These are phyloP conservation scores for Crithidia expoeki DNA, from an alignment of 208 protist species.

Conservation along the genomic window DNA sequence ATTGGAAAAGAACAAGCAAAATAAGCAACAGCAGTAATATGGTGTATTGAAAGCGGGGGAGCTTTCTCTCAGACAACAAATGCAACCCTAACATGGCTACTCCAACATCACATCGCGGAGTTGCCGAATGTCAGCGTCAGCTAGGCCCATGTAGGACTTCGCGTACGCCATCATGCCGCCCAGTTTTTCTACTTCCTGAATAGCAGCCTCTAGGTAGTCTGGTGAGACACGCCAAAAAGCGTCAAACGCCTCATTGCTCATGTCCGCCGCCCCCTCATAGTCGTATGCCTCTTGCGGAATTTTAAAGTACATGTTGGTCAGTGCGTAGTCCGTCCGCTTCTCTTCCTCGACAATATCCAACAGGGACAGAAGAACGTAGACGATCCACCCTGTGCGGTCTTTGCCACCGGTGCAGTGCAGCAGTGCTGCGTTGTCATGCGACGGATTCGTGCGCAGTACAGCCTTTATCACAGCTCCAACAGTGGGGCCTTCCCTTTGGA, in stretches of 20 bases:
- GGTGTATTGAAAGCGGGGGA: too few relatives aligned
- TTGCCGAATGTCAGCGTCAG: conserved; percentile 9
- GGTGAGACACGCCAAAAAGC: conserved; percentile 9
- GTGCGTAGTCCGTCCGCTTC: conserved; percentile 40
- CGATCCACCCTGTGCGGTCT: conserved; percentile 44
- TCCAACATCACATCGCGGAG: conserved; percentile 4
- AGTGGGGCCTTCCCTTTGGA: conserved; percentile 3
- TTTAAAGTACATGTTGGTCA: conserved; percentile 43
- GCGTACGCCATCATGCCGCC: conserved; percentile 11
- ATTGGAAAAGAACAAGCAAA: too few relatives aligned
- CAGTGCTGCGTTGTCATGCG: conserved; percentile 31
- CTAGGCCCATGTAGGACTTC: conserved; percentile 17
- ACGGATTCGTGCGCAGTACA: conserved; percentile 22
- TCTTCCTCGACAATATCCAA: conserved; percentile 38
- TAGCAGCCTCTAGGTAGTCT: conserved; percentile 8
- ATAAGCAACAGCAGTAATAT: too few relatives aligned
- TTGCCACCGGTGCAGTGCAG: conserved; percentile 63
- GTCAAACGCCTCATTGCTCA: conserved; percentile 9
- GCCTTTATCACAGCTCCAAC: conserved; percentile 33
- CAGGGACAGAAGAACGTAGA: conserved; percentile 35
- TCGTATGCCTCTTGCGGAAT: conserved; percentile 22
- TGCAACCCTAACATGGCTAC: too few relatives aligned
- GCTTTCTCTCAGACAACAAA: too few relatives aligned
- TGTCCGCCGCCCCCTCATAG: conserved; percentile 12
- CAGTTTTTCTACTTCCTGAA: conserved; percentile 9